Percentiles rank a stretch among this genome's conserved stretches.
These are phyloP conservation scores for Dillenia suffruticosa DNA, from an alignment of 164 flowering plant species.

Conservation along the genomic window DNA sequence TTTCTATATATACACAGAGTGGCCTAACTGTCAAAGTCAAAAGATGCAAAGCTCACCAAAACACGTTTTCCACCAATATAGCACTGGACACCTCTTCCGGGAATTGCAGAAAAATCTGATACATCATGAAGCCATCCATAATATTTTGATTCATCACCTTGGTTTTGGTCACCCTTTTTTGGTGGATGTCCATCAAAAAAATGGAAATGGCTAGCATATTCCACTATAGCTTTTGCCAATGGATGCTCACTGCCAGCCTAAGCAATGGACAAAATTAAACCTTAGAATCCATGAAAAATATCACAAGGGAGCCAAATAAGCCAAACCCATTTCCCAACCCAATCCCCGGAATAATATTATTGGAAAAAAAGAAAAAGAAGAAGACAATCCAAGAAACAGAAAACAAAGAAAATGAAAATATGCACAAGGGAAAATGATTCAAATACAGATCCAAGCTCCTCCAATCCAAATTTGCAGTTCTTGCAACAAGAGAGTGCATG, in stretches of 20 bases:
- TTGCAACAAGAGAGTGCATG: too few species aligned
- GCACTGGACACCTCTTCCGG: slow-evolving; percentile 91
- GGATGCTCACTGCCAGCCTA: slow-evolving; percentile 99
- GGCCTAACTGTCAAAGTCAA: neutral
- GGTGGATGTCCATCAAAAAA: slow-evolving; percentile 63
- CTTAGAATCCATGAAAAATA: too few species aligned
- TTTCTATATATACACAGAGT: neutral
- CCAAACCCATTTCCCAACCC: too few species aligned
- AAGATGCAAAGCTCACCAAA: slow-evolving; percentile 47
- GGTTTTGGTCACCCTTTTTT: slow-evolving; percentile 27
- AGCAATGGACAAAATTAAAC: neutral
- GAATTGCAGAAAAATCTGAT: slow-evolving; percentile 68
- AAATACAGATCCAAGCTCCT: too few species aligned
- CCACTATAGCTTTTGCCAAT: slow-evolving; percentile 75
- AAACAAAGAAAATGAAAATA: too few species aligned
- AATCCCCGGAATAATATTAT: too few species aligned
- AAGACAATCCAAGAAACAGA: too few species aligned
- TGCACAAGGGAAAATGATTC: too few species aligned
- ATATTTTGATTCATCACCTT: slow-evolving; percentile 22
- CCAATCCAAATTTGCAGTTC: too few species aligned
- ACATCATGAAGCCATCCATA: slow-evolving; percentile 87
- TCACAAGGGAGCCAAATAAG: too few species aligned
- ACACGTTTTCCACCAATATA: slow-evolving; percentile 50
- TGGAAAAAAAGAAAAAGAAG: slow-evolving; percentile 1
- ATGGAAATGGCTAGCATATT: slow-evolving; percentile 93